Percentiles rank a stretch among this genome's conserved stretches.
Evolutionary conservation across 2,329 filamentous ascomycete species (phyloP).

Genomic region (Colletotrichum filicis): DNA sequence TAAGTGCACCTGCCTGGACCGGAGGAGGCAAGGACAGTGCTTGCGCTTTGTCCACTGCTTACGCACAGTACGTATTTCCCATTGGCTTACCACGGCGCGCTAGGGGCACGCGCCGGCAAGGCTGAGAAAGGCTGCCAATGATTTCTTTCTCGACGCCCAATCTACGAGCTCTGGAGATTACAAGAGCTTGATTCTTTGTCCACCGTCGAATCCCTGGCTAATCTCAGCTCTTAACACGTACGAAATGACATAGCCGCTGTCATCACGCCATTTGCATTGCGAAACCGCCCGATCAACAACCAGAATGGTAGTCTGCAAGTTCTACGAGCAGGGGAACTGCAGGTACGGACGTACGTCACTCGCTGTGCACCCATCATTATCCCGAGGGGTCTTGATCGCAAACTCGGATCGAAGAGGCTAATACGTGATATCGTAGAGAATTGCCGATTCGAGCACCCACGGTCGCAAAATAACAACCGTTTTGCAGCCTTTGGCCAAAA

Average conservation of each 20-base stretch:
- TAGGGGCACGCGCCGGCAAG: constrained; percentile 13
- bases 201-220: not conserved
- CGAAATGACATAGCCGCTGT: constrained; percentile 24
- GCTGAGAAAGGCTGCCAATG: constrained; percentile 31
- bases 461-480: constrained; percentile 37
- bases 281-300: not conserved
- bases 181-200: not conserved
- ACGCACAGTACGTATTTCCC: not conserved
- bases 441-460: constrained; percentile 67
- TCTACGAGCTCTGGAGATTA: not conserved
- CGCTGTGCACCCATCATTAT: not conserved
- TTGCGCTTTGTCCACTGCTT: fast-evolving
- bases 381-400: not conserved
- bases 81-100: constrained; percentile 13
- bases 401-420: not conserved
- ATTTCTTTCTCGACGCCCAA: constrained; percentile 23
- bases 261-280: not conserved
- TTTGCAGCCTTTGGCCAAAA: constrained; percentile 35
- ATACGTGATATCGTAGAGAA: constrained; percentile 49
- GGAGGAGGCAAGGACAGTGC: not conserved
- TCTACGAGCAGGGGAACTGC: constrained; percentile 63
- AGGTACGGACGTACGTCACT: constrained; percentile 59
- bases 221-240: not conserved
- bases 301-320: constrained; percentile 58
- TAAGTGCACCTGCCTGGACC: not conserved